Evolutionary conservation across 2,329 filamentous ascomycete species (phyloP).

Genomic region (Aspergillus nomiae): DNA sequence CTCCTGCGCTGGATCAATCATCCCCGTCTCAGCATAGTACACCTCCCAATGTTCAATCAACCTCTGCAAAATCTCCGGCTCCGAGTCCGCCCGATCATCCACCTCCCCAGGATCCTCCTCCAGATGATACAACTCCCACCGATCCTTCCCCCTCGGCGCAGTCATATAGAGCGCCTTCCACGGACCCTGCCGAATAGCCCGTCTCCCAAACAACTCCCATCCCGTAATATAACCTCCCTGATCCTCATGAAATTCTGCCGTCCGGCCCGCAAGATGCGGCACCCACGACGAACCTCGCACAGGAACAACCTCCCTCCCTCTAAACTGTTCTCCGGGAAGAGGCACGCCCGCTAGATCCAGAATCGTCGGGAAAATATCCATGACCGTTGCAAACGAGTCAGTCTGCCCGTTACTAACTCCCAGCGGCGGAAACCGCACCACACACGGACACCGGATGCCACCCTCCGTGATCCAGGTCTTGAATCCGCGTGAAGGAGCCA

Average conservation of each 20-base stretch:
- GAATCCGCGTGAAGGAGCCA: constrained; percentile 53
- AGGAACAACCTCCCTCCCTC: constrained; percentile 53
- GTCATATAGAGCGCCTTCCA: constrained; percentile 63
- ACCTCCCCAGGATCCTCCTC: constrained; percentile 55
- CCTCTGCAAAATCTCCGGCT: constrained; percentile 49
- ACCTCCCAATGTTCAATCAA: constrained; percentile 59
- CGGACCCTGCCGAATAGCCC: constrained; percentile 57
- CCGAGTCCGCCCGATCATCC: constrained; percentile 44
- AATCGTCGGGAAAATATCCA: constrained; percentile 54
- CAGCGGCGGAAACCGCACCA: constrained; percentile 46
- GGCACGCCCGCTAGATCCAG: constrained; percentile 43
- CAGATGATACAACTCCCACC: constrained; percentile 61
- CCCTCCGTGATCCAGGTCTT: constrained; percentile 54
- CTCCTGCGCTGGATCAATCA: constrained; percentile 37
- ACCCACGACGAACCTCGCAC: constrained; percentile 47
- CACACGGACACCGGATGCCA: constrained; percentile 56
- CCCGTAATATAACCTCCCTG: constrained; percentile 55
- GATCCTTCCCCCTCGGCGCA: constrained; percentile 56
- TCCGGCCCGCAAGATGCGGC: constrained; percentile 48
- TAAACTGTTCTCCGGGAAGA: constrained; percentile 57
- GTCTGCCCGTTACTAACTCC: constrained; percentile 33
- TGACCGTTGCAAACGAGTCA: constrained; percentile 55
- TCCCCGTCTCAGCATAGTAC: constrained; percentile 61
- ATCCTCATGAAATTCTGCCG: constrained; percentile 47
- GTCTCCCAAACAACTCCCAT: constrained; percentile 59